A percentile compares a stretch with the other conserved stretches of the same genome.
Conservation (phyloP, 2,329 filamentous ascomycete species). For the Zasmidium cellare region DNA sequence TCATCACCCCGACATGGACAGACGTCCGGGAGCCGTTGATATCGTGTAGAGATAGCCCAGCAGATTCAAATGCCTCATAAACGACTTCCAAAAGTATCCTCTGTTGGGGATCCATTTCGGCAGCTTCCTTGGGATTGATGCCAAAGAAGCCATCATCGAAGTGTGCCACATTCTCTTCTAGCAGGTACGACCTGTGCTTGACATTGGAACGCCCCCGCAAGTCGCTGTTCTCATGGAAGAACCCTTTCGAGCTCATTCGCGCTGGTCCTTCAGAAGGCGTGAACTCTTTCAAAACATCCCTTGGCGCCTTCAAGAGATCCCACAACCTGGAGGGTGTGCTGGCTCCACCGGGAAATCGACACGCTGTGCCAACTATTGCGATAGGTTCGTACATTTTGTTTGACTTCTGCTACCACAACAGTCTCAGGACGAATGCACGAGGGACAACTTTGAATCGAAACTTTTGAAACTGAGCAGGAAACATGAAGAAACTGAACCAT, state of each 20-base stretch:
- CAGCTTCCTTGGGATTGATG: neutral
- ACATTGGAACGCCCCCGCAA: conserved; percentile 20
- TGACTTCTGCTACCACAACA: too few relatives aligned
- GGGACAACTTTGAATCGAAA: too few relatives aligned
- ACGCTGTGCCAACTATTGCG: conserved; percentile 18
- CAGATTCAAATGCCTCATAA: conserved; percentile 7
- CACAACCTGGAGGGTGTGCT: conserved; percentile 24
- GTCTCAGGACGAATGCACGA: too few relatives aligned
- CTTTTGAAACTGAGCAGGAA: too few relatives aligned
- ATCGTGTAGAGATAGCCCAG: conserved; percentile 6
- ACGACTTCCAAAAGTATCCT: conserved; percentile 6
- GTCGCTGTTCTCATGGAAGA: conserved; percentile 24
- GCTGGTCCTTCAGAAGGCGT: too few relatives aligned
- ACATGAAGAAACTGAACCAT: too few relatives aligned
- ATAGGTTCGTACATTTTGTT: too few relatives aligned
- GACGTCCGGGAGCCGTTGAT: too few relatives aligned
- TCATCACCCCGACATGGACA: too few relatives aligned
- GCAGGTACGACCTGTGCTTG: conserved; percentile 21
- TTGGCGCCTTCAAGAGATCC: conserved; percentile 19
- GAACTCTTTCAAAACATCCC: conserved; percentile 17
- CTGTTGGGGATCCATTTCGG: conserved; percentile 7
- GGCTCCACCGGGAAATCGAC: conserved; percentile 23
- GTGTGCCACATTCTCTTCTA: conserved; percentile 23
- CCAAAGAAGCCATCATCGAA: conserved; percentile 2
- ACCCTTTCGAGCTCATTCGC: conserved; percentile 24